phyloP scores from a whole-genome alignment of 2,329 filamentous ascomycete species.

The Calonectria pteridis region DNA sequence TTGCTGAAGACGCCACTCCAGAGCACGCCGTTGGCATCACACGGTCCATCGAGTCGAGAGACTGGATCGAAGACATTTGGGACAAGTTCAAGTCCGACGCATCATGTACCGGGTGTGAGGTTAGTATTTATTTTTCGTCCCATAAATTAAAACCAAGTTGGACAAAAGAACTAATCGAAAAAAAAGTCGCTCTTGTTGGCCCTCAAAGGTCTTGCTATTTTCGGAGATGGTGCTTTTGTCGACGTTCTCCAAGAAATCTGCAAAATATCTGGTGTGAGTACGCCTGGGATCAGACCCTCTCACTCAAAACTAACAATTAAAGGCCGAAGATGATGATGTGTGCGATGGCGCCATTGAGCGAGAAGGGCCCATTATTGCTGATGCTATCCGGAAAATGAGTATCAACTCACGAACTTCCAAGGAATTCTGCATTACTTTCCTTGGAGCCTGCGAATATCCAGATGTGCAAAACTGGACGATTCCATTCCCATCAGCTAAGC shows the following conservation, averaged over 20 bases:
- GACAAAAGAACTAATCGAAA: neutral
- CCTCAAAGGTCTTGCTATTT: conserved; percentile 57
- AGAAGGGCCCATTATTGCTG: conserved; percentile 66
- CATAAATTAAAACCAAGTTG: neutral
- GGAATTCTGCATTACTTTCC: conserved; percentile 64
- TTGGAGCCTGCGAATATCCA: conserved; percentile 67
- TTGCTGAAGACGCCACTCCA: conserved; percentile 17
- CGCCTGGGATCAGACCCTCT: too few species aligned
- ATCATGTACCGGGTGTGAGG: conserved; percentile 41
- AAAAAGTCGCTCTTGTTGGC: conserved; percentile 49
- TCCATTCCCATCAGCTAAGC: conserved; percentile 57
- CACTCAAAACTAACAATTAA: neutral
- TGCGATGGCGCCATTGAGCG: conserved; percentile 64
- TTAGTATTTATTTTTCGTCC: neutral
- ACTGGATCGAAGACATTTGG: conserved; percentile 12
- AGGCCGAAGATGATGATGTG: conserved; percentile 67
- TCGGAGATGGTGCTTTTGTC: conserved; percentile 58
- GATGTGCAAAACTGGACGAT: conserved; percentile 57
- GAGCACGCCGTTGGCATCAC: conserved; percentile 21
- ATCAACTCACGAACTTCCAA: conserved; percentile 63
- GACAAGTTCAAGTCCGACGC: conserved; percentile 26
- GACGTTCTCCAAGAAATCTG: conserved; percentile 47
- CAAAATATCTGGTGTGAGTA: conserved; percentile 48
- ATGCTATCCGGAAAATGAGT: conserved; percentile 59
- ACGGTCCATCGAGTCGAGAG: conserved; percentile 23